Evolutionary conservation across 1,139 yeast genomes (phyloP).

Genomic region (Suhomyces coccinellae): DNA sequence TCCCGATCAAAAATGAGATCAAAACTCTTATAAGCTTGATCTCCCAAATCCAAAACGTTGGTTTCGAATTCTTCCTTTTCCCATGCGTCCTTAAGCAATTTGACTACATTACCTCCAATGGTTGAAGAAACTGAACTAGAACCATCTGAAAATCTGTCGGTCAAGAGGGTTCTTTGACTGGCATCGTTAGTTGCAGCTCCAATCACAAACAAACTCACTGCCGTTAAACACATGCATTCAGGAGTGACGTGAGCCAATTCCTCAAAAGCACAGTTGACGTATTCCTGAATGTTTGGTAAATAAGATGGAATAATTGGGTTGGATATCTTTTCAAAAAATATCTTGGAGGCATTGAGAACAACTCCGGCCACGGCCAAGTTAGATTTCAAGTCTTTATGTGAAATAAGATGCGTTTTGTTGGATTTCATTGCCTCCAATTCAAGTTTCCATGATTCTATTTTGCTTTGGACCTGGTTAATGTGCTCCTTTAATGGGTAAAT

Average conservation of each 20-base stretch:
- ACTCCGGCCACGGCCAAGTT: slow-evolving; percentile 18
- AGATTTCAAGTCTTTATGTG: slow-evolving; percentile 14
- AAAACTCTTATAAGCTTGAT: slow-evolving; percentile 17
- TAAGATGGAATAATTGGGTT: slow-evolving; percentile 23
- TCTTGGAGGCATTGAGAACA: slow-evolving; percentile 14
- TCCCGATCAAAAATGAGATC: slow-evolving; percentile 18
- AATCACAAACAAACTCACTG: slow-evolving; percentile 26
- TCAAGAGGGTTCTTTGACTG: slow-evolving; percentile 22
- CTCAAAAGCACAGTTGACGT: slow-evolving; percentile 22
- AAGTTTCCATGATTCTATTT: slow-evolving; percentile 11
- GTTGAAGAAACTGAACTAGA: slow-evolving; percentile 12
- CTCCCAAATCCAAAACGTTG: slow-evolving; percentile 13
- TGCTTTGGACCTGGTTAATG: slow-evolving; percentile 7
- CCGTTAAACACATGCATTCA: slow-evolving; percentile 19
- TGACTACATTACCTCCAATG: slow-evolving; percentile 15
- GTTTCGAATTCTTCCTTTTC: slow-evolving; percentile 13
- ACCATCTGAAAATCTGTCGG: slow-evolving; percentile 18
- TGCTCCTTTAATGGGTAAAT: slow-evolving; percentile 12
- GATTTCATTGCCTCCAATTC: slow-evolving; percentile 11
- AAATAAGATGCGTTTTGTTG: slow-evolving; percentile 1
- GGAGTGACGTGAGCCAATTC: slow-evolving; percentile 19
- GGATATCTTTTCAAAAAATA: slow-evolving; percentile 21
- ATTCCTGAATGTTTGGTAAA: slow-evolving; percentile 24
- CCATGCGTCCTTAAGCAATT: slow-evolving; percentile 14
- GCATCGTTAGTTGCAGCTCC: slow-evolving; percentile 27